Base-by-base conservation (phyloP, 2,329 filamentous ascomycete species). In the Xylaria sp. region DNA sequence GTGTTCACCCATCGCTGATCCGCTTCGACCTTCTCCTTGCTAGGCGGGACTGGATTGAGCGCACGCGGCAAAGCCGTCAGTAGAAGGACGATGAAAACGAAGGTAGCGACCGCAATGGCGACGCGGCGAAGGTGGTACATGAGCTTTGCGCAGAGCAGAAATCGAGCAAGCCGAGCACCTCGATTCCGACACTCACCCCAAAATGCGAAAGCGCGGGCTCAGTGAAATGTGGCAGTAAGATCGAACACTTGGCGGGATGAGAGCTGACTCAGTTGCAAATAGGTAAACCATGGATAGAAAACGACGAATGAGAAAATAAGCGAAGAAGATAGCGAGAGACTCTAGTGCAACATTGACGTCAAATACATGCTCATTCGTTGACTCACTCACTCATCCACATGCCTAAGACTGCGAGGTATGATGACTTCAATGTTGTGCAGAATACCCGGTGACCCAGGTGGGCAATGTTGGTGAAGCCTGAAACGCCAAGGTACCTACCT, bases 1-100 rank as follows among this genome's bases (percentile, higher is more conserved):
- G 87, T 91, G 55, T 88, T 84, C 57, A 94, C 88, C 92, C 92
- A 95, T 73, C 81, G 82, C 67, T 82, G 82, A 77, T 93, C 90
- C 73, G 90, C 88, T 62, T 84, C 82, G 59, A 86, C 85, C 80
- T 91, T 89, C 60, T 88, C 88, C 44, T 85, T 85, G 68, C 86
- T 84, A 66, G 87, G 88, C n/a, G 84, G 85, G n/a, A 87, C 87
- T 2, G 91, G 91, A 68, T 91, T 88, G 69, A 92, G 84, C 52
- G 85, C 78, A 63, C 84, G 83, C 54, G 88, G 85, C 7, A 91
- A 76, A 37, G 84, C 79, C 76, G 83, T 85, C 57, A 86, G 80
- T 58, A 84, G 69, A 72, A 89, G 83, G 67, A 86, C 80, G 73
- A 88, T 65, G 54, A 82, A 65, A 69, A 84, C 71, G 73, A 87